Evolutionary conservation across 352 stramenopile genomes (phyloP).

Genomic region (Pythium pyrilobum): DNA sequence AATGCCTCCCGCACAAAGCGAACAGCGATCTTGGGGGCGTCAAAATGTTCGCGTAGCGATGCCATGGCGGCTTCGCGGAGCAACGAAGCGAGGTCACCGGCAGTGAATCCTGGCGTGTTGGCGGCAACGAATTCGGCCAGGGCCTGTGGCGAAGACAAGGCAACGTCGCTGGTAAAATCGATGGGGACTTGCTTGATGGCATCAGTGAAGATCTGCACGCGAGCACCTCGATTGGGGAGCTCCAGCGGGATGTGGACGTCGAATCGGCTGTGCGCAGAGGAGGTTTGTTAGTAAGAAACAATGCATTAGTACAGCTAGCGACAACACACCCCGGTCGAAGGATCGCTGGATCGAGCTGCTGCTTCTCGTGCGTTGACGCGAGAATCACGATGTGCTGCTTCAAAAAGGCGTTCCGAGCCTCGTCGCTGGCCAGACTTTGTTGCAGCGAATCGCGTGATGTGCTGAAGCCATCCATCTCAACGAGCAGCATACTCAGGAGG

Average conservation of each 20-base stretch:
- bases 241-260: constrained; percentile 70
- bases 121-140: constrained; percentile 51
- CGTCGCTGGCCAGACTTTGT: constrained; percentile 26
- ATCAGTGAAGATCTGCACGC: constrained; percentile 43
- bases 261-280: constrained; percentile 77
- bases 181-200: constrained; percentile 46
- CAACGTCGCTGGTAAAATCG: constrained; percentile 34
- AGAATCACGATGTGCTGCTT: constrained; percentile 84
- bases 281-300: neutral
- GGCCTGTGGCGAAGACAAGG: constrained; percentile 22
- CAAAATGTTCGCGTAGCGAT: constrained; percentile 57
- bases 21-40: constrained; percentile 32
- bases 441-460: constrained; percentile 34
- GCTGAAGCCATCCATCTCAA: constrained; percentile 89
- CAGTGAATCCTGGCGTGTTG: constrained; percentile 44
- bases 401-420: constrained; percentile 55
- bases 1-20: constrained; percentile 30
- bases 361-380: constrained; percentile 69
- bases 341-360: constrained; percentile 80
- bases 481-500: constrained; percentile 86
- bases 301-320: no score
- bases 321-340: constrained; percentile 69
- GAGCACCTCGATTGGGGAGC: constrained; percentile 51
- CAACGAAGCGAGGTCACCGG: constrained; percentile 52
- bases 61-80: constrained; percentile 77